Conservation (phyloP, 208 protist genomes). For the Acanthamoeba triangularis region DNA sequence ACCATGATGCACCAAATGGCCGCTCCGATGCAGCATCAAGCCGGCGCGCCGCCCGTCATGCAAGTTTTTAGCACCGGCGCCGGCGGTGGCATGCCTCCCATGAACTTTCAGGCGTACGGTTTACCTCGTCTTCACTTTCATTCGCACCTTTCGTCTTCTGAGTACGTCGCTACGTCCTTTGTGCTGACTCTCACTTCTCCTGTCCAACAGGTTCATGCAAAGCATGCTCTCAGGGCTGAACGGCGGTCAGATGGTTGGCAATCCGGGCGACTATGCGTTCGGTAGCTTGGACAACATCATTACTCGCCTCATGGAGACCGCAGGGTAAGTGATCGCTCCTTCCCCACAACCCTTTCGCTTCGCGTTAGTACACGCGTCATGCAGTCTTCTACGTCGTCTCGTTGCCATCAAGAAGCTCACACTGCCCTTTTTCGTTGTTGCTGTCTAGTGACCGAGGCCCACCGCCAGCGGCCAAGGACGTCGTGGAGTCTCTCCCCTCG, state of each 20-base stretch:
- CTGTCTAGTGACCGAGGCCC: constrained; percentile 33
- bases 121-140: not conserved
- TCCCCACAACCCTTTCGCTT: not conserved
- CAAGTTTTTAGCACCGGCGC: constrained; percentile 25
- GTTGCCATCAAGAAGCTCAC: not conserved
- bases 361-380: not conserved
- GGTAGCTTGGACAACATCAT: constrained; percentile 67
- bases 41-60: not conserved
- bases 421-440: not conserved
- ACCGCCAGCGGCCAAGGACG: constrained; percentile 41
- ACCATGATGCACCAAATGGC: constrained; percentile 41
- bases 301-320: constrained; percentile 33
- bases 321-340: not conserved
- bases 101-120: constrained; percentile 50
- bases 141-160: not conserved
- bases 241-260: not conserved
- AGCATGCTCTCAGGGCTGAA: not conserved
- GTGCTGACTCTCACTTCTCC: not conserved
- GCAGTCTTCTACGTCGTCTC: not conserved
- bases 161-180: not conserved
- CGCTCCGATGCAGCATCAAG: not conserved
- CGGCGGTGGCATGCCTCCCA: not conserved
- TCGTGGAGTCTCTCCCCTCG: constrained; percentile 30
- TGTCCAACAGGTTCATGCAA: not conserved
- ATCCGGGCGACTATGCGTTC: constrained; percentile 59